These are phyloP conservation scores for Trichophyton equinum DNA, from an alignment of 2,329 filamentous ascomycete genomes.

Conservation along the genomic window DNA sequence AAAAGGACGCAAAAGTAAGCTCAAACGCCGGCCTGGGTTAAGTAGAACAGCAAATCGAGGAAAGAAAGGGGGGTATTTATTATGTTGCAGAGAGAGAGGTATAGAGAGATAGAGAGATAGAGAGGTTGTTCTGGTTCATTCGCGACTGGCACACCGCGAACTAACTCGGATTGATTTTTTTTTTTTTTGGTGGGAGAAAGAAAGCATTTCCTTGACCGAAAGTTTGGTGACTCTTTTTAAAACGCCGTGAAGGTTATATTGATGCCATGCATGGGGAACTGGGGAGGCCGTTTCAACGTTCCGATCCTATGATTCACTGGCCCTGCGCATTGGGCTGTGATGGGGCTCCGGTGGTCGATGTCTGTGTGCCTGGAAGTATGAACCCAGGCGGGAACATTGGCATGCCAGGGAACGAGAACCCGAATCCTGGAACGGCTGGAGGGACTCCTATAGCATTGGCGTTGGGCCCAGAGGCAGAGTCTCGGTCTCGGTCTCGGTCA, in stretches of 20 bases:
- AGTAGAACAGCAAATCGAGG: neutral
- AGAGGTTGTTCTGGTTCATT: no score
- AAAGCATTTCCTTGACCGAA: neutral
- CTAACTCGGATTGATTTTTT: neutral
- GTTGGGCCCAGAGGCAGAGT: constrained; percentile 14
- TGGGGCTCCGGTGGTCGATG: constrained; percentile 16
- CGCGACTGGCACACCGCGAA: neutral
- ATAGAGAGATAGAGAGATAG: no score
- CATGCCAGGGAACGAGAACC: constrained; percentile 41
- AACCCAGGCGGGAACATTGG: constrained; percentile 38
- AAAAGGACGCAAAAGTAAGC: neutral
- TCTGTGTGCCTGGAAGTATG: constrained; percentile 23
- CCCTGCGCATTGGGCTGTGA: constrained; percentile 29
- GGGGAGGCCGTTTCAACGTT: neutral
- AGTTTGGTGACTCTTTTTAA: neutral
- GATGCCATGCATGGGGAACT: neutral
- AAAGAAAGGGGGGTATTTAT: neutral
- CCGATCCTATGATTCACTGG: constrained; percentile 21
- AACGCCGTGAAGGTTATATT: neutral
- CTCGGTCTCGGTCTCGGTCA: constrained; percentile 28
- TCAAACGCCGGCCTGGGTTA: neutral
- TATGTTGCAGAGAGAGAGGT: no score
- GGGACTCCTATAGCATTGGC: constrained; percentile 39
- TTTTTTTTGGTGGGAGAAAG: neutral
- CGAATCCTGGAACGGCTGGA: constrained; percentile 43